These are phyloP conservation scores for Rhododendron ovatum DNA, from an alignment of 148 eudicot genomes.

Conservation along the genomic window DNA sequence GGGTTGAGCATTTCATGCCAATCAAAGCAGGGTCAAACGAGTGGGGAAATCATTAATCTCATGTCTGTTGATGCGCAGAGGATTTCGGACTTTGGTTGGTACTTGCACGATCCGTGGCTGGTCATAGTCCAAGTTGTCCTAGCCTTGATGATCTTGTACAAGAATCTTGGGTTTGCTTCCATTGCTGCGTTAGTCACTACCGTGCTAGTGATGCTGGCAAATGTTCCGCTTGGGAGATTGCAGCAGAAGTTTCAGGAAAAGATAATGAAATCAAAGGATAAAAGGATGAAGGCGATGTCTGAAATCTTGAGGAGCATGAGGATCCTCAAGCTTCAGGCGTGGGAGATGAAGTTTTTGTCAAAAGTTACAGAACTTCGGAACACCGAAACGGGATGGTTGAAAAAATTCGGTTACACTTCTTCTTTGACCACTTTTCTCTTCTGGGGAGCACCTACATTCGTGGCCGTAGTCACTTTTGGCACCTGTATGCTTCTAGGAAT, in stretches of 20 bases:
- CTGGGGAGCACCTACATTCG: conserved; percentile 46
- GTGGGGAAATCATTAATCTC: conserved; percentile 58
- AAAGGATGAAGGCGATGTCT: conserved; percentile 48
- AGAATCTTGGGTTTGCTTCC: conserved; percentile 49
- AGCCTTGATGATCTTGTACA: conserved; percentile 43
- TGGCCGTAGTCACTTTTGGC: conserved; percentile 42
- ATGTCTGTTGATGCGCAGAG: conserved; percentile 60
- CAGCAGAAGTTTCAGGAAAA: conserved; percentile 38
- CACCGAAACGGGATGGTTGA: conserved; percentile 38
- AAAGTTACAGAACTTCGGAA: conserved; percentile 36
- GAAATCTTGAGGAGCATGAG: conserved; percentile 53
- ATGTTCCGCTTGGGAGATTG: conserved; percentile 33
- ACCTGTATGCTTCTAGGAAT: conserved; percentile 40
- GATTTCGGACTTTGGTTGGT: conserved; percentile 38
- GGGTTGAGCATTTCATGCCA: conserved; percentile 45
- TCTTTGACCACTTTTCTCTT: conserved; percentile 39
- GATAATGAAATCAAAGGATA: conserved; percentile 45
- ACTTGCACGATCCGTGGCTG: conserved; percentile 53
- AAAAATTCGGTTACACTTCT: conserved; percentile 30
- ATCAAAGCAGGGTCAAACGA: conserved; percentile 51
- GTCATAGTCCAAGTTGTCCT: conserved; percentile 41
- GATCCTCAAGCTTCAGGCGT: conserved; percentile 52
- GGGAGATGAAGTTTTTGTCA: conserved; percentile 56
- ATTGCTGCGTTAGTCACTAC: conserved; percentile 42
- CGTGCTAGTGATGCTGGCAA: conserved; percentile 35